A percentile compares a stretch with the other conserved stretches of the same genome.
Evolutionary conservation across 371 early-diverging fungal genomes (phyloP).

Genomic region (Mortierella sp.): DNA sequence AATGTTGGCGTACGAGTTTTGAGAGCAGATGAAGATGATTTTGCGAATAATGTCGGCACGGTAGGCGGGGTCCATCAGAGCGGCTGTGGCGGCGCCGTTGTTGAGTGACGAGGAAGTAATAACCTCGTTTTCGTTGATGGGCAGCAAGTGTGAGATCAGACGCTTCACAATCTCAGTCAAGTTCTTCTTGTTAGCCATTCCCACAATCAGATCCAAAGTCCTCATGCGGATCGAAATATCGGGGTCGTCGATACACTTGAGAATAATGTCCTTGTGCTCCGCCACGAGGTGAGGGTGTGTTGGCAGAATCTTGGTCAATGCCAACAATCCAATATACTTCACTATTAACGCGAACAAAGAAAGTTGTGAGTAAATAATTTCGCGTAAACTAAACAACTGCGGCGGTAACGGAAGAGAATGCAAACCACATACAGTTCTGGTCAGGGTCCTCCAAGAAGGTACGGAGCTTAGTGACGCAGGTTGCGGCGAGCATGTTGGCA

Average conservation of each 20-base stretch:
- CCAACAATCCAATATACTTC: slow-evolving; percentile 93
- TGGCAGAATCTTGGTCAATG: slow-evolving; percentile 83
- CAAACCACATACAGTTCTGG: slow-evolving; percentile 83
- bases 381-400: background rate
- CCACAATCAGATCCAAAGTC: slow-evolving; percentile 87
- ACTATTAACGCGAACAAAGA: slow-evolving; percentile 60
- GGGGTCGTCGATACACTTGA: slow-evolving; percentile 92
- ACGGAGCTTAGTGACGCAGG: slow-evolving; percentile 92
- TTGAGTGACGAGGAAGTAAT: slow-evolving; percentile 6
- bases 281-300: slow-evolving; percentile 88
- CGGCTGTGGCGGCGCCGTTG: slow-evolving; percentile 32
- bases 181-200: slow-evolving; percentile 86
- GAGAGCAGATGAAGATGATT: slow-evolving; percentile 87
- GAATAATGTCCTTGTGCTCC: slow-evolving; percentile 86
- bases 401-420: background rate
- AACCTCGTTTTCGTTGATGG: slow-evolving; percentile 58
- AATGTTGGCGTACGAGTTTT: slow-evolving; percentile 86
- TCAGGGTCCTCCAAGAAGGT: slow-evolving; percentile 90
- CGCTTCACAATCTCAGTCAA: slow-evolving; percentile 86
- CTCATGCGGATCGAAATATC: slow-evolving; percentile 93
- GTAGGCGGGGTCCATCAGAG: slow-evolving; percentile 80
- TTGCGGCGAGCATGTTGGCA: slow-evolving; percentile 74
- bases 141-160: slow-evolving; percentile 83
- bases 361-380: background rate
- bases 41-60: slow-evolving; percentile 84